A percentile compares a stretch with the other conserved stretches of the same genome.
These are phyloP conservation scores for Termitomyces sp. DNA, from an alignment of 768 basidiomycete genomes.

Conservation along the genomic window DNA sequence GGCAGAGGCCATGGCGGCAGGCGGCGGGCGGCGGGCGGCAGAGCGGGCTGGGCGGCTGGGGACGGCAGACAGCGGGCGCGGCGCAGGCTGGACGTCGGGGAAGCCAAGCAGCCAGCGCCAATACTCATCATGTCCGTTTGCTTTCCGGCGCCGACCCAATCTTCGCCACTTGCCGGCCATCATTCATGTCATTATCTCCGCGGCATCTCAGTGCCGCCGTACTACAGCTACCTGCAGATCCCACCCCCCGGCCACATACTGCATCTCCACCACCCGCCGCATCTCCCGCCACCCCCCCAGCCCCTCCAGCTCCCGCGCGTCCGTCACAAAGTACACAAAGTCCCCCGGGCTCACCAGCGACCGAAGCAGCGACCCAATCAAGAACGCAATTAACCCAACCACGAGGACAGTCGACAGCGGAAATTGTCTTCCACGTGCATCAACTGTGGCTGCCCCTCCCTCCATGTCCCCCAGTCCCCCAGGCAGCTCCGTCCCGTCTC, in stretches of 20 bases:
- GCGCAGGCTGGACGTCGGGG: constrained; percentile 14
- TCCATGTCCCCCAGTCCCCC: constrained; percentile 30
- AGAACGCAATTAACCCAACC: constrained; percentile 80
- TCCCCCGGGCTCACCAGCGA: constrained; percentile 88
- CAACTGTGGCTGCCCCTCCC: constrained; percentile 12
- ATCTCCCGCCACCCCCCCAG: constrained; percentile 81
- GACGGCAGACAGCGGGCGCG: constrained; percentile 14
- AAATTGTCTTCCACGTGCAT: constrained; percentile 23
- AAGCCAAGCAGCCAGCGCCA: constrained; percentile 13
- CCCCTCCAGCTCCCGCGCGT: constrained; percentile 48
- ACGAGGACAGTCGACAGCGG: constrained; percentile 59
- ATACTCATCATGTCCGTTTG: constrained; percentile 5
- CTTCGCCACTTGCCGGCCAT: constrained; percentile 21
- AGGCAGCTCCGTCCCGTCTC: constrained; percentile 23
- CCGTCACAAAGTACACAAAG: constrained; percentile 76
- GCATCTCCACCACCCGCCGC: constrained; percentile 72
- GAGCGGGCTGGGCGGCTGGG: background rate
- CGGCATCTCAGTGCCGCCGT: constrained; percentile 48
- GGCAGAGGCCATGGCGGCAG: constrained; percentile 22
- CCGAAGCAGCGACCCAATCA: constrained; percentile 86
- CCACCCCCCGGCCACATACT: constrained; percentile 79
- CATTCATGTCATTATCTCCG: constrained; percentile 9
- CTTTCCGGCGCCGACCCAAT: constrained; percentile 30
- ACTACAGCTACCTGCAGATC: constrained; percentile 86
- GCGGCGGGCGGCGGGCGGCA: background rate